phyloP scores from a whole-genome alignment of 179 eudicot species.

The Carnegiea gigantea region DNA sequence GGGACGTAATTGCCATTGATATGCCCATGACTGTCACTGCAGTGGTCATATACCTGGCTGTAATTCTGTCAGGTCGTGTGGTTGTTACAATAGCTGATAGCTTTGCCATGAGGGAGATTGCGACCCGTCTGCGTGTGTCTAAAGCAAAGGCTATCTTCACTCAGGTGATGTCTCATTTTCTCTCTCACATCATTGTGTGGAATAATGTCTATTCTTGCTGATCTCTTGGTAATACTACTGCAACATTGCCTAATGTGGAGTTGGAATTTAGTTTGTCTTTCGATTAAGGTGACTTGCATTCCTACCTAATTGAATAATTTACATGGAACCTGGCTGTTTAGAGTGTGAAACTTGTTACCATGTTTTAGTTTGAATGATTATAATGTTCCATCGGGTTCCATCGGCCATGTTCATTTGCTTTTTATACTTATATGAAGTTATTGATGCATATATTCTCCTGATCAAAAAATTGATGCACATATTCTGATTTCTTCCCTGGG shows the following conservation, averaged over 20 bases:
- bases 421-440: neutral
- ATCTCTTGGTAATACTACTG: no score
- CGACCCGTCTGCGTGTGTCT: constrained; percentile 79
- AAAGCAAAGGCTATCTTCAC: constrained; percentile 86
- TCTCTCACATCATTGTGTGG: neutral
- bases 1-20: constrained; percentile 90
- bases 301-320: neutral
- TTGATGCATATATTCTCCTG: neutral
- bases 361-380: neutral
- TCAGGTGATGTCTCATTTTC: constrained; percentile 48
- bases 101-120: constrained; percentile 85
- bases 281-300: neutral
- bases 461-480: neutral
- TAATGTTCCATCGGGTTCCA: neutral
- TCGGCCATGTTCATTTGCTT: neutral
- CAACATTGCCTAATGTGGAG: neutral
- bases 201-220: no score
- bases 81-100: constrained; percentile 95
- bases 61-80: constrained; percentile 70
- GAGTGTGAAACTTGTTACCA: neutral
- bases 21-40: constrained; percentile 95
- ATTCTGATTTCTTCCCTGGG: constrained; percentile 5
- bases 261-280: neutral
- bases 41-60: constrained; percentile 80
- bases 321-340: neutral